Percentiles rank a stretch among this genome's conserved stretches.
These are phyloP conservation scores for Fusarium pseudocircinatum DNA, from an alignment of 2,329 filamentous ascomycete species.

Conservation along the genomic window DNA sequence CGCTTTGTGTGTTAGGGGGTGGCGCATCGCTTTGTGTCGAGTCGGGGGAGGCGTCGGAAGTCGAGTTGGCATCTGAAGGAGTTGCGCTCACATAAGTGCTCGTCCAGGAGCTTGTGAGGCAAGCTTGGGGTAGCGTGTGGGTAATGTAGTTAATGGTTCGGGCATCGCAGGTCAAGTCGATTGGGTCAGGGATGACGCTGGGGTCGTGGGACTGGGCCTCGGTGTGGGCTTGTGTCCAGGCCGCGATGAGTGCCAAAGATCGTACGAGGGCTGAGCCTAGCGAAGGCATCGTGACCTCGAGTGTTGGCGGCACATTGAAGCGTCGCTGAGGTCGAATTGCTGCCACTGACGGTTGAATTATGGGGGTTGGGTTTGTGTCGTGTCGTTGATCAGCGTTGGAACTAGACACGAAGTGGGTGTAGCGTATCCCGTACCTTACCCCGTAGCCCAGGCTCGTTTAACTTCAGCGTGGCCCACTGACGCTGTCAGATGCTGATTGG, in stretches of 20 bases:
- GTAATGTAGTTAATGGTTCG: constrained; percentile 85
- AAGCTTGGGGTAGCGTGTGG: constrained; percentile 79
- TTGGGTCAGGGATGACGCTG: neutral
- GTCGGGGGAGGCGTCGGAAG: neutral
- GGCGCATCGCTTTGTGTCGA: constrained; percentile 6
- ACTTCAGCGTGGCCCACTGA: constrained; percentile 11
- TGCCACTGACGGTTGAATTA: neutral
- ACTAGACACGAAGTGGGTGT: constrained; percentile 21
- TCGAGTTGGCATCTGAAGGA: constrained; percentile 19
- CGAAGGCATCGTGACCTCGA: constrained; percentile 31
- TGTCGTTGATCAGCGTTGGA: constrained; percentile 16
- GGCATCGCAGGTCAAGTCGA: constrained; percentile 54
- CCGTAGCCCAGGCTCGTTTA: constrained; percentile 5
- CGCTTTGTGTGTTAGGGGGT: constrained; percentile 6
- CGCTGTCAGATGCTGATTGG: constrained; percentile 13
- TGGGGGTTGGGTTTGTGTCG: constrained; percentile 17
- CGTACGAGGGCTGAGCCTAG: constrained; percentile 25
- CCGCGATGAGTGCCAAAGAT: constrained; percentile 12
- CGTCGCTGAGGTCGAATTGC: constrained; percentile 2
- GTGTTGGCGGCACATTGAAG: constrained; percentile 26
- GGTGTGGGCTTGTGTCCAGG: constrained; percentile 10
- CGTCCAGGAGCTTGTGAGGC: constrained; percentile 71
- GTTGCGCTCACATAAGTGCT: constrained; percentile 52
- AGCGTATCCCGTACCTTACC: neutral
- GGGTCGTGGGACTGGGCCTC: constrained; percentile 7